phyloP scores from a whole-genome alignment of 78 protist species.

The Polysphondylium violaceum region DNA sequence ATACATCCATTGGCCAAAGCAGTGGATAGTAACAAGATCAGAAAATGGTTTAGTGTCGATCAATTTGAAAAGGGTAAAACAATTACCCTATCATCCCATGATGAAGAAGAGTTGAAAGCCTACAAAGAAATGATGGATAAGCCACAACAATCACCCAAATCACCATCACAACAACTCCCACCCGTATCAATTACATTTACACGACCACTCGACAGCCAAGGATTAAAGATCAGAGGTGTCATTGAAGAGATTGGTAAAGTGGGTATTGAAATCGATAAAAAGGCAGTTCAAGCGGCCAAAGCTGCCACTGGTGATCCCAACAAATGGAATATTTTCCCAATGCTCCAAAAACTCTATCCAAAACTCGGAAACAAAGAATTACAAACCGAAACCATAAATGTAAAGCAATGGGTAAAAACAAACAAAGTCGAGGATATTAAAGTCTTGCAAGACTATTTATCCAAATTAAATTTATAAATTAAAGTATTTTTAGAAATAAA shows the following conservation, averaged over 20 bases:
- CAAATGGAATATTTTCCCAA: neutral
- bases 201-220: neutral
- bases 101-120: neutral
- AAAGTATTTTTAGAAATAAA: no score
- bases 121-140: neutral
- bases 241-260: neutral
- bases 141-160: neutral
- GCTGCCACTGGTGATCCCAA: neutral
- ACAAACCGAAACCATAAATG: no score
- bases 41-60: constrained; percentile 36
- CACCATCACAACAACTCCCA: constrained; percentile 2
- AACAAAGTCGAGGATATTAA: no score
- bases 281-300: neutral
- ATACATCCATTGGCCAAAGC: constrained; percentile 64
- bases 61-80: neutral
- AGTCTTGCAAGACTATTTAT: no score
- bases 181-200: neutral
- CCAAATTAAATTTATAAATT: no score
- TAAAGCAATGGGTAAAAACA: no score
- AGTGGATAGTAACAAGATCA: constrained; percentile 38
- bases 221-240: neutral
- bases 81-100: neutral
- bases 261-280: neutral
- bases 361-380: no score
- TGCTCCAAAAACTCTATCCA: neutral